A percentile compares a stretch with the other conserved stretches of the same genome.
Evolutionary conservation across 2,329 filamentous ascomycete genomes (phyloP).

Genomic region (Bipolaris oryzae): DNA sequence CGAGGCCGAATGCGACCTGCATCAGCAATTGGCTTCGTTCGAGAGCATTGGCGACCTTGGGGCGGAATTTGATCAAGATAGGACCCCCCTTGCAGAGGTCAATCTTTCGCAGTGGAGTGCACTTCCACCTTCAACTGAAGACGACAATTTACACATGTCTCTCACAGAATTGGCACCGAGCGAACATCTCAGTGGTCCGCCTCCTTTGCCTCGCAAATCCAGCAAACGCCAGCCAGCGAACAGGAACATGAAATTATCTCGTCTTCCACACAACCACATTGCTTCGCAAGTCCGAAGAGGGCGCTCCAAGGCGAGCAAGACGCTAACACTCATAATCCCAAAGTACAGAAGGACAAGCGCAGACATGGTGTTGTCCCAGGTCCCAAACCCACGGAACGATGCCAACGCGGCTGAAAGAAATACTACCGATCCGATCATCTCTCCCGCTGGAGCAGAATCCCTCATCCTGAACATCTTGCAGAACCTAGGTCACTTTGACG

Average conservation of each 20-base stretch:
- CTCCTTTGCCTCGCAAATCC: conserved; percentile 51
- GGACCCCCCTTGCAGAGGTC: conserved; percentile 31
- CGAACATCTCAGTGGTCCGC: conserved; percentile 14
- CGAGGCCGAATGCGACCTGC: conserved; percentile 52
- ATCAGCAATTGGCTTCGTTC: conserved; percentile 43
- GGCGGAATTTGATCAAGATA: conserved; percentile 38
- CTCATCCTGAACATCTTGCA: conserved; percentile 60
- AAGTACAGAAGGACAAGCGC: conserved; percentile 27
- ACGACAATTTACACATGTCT: conserved; percentile 11
- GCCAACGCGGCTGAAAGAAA: conserved; percentile 9
- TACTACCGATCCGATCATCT: conserved; percentile 46
- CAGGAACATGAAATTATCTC: conserved; percentile 29
- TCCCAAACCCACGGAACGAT: conserved; percentile 17
- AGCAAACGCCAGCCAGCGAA: conserved; percentile 47
- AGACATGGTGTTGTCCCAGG: conserved; percentile 29
- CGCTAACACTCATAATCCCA: conserved; percentile 36
- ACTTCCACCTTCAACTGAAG: conserved; percentile 11
- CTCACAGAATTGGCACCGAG: conserved; percentile 20
- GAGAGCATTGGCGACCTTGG: conserved; percentile 45
- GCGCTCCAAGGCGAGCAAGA: conserved; percentile 22
- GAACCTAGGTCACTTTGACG: conserved; percentile 56
- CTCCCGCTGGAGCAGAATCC: conserved; percentile 53
- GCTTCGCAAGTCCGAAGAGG: conserved; percentile 35
- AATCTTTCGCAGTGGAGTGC: conserved; percentile 30
- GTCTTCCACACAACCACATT: conserved; percentile 39